Conservation (phyloP, 148 eudicot genomes). For the Polygonum maritimum region DNA sequence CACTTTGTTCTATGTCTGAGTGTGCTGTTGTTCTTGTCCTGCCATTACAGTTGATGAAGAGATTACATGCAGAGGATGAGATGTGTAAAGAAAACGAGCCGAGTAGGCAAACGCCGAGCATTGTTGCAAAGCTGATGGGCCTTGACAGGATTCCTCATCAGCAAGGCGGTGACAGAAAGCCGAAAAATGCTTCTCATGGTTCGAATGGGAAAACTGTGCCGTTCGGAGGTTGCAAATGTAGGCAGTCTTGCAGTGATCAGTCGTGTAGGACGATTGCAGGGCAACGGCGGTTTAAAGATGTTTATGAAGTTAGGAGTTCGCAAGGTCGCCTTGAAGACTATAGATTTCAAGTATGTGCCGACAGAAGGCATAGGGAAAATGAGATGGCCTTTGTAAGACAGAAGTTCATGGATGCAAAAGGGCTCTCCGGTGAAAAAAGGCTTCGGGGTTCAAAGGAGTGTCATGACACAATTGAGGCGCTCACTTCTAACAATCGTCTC, state of each 20-base stretch:
- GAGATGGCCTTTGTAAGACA: constrained; percentile 36
- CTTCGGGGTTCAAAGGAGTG: constrained; percentile 41
- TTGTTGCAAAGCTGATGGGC: constrained; percentile 86
- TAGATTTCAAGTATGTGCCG: constrained; percentile 23
- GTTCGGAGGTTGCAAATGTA: too few relatives aligned
- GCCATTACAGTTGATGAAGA: constrained; percentile 34
- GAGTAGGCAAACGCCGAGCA: constrained; percentile 41
- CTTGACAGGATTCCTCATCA: constrained; percentile 69
- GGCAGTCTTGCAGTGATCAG: constrained; percentile 16
- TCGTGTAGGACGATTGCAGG: constrained; percentile 25
- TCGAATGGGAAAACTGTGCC: constrained; percentile 17
- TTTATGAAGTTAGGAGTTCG: constrained; percentile 53
- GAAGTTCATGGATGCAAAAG: constrained; percentile 48
- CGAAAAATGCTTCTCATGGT: constrained; percentile 22
- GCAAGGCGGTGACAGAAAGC: constrained; percentile 33
- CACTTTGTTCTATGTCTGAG: neutral
- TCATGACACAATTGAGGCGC: constrained; percentile 37
- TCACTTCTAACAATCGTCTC: constrained; percentile 52
- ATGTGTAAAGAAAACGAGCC: constrained; percentile 41
- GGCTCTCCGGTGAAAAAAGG: constrained; percentile 39
- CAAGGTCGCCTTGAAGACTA: constrained; percentile 22
- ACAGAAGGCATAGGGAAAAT: constrained; percentile 25
- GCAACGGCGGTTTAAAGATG: constrained; percentile 58
- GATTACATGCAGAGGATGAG: constrained; percentile 41
- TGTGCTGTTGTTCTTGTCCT: neutral